These are phyloP conservation scores for Jacaranda copaia DNA, from an alignment of 257 asterid genomes.

Conservation along the genomic window DNA sequence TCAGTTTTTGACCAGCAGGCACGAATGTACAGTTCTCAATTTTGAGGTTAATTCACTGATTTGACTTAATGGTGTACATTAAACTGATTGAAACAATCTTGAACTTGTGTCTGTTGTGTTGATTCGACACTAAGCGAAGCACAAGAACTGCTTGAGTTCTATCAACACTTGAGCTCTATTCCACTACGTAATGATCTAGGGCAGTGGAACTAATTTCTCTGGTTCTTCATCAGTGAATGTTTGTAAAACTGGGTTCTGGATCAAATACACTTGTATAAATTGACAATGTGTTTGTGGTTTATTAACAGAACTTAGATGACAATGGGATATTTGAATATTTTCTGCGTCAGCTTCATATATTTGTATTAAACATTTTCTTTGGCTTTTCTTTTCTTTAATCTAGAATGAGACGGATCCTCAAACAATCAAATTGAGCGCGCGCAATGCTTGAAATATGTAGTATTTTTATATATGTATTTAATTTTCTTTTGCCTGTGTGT, in stretches of 20 bases:
- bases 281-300: too few relatives aligned
- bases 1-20: not conserved
- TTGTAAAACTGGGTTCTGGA: not conserved
- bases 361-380: not conserved
- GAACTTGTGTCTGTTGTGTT: not conserved
- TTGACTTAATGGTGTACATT: not conserved
- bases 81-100: constrained; percentile 12
- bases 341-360: not conserved
- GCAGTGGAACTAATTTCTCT: too few relatives aligned
- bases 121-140: not conserved
- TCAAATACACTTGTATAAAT: not conserved
- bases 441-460: constrained; percentile 2
- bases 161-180: not conserved
- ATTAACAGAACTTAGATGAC: not conserved
- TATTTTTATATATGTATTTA: not conserved
- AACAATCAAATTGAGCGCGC: not conserved
- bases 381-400: not conserved
- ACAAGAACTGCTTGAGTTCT: too few relatives aligned
- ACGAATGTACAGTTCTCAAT: not conserved
- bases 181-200: not conserved
- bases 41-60: constrained; percentile 4
- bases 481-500: constrained; percentile 24
- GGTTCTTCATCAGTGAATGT: not conserved
- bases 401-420: constrained; percentile 29
- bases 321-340: not conserved